A percentile compares a stretch with the other conserved stretches of the same genome.
These are phyloP conservation scores for Moniliophthora roreri DNA, from an alignment of 1,284 basidiomycete genomes.

Conservation along the genomic window DNA sequence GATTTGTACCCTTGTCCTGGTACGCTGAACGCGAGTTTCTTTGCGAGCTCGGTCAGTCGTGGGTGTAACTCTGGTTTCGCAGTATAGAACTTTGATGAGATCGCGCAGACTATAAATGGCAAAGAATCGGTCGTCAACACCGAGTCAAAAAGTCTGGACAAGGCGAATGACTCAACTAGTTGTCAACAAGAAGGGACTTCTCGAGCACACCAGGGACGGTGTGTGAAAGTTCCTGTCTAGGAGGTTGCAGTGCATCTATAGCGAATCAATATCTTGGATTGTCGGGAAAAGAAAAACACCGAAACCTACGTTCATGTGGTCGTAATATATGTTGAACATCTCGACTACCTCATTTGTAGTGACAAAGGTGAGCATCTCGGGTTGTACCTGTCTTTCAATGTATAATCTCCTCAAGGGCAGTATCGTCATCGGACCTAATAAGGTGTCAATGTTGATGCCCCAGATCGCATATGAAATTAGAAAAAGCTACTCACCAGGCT, in stretches of 20 bases:
- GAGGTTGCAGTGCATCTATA: constrained; percentile 70
- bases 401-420: constrained; percentile 82
- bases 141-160: constrained; percentile 2
- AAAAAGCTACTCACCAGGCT: constrained; percentile 63
- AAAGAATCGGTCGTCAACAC: constrained; percentile 1
- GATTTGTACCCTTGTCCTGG: constrained; percentile 89
- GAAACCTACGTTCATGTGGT: constrained; percentile 67
- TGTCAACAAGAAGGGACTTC: constrained; percentile 90
- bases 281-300: constrained; percentile 3
- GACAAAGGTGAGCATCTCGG: constrained; percentile 87
- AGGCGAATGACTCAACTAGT: constrained; percentile 64
- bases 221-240: constrained; percentile 89
- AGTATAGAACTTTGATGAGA: constrained; percentile 89
- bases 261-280: constrained; percentile 13
- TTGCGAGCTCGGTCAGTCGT: constrained; percentile 80
- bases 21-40: constrained; percentile 90
- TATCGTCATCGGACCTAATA: constrained; percentile 79
- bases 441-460: constrained; percentile 16
- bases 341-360: constrained; percentile 83
- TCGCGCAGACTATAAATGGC: constrained; percentile 85
- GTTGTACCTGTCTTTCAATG: constrained; percentile 88
- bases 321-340: constrained; percentile 88
- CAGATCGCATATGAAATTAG: constrained; percentile 2
- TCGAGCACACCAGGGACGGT: constrained; percentile 86
- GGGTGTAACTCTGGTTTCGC: constrained; percentile 83